Conservation (phyloP, 1,139 yeast genomes). For the Yamadazyma triangularis region DNA sequence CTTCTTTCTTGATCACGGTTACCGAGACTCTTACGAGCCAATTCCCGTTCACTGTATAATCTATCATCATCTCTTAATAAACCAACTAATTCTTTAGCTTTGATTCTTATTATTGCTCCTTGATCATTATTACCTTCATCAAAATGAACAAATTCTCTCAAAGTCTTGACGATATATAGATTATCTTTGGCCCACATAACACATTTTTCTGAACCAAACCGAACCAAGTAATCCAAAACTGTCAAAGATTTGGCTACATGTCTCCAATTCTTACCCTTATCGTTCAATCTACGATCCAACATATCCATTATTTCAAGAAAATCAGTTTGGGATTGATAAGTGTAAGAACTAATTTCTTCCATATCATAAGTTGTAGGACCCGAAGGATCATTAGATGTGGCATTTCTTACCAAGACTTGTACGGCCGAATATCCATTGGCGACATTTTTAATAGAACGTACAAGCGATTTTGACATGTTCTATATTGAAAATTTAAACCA, state of each 20-base stretch:
- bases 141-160: conserved; percentile 82
- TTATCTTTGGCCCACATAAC: conserved; percentile 94
- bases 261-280: conserved; percentile 97
- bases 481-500: too few species aligned
- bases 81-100: conserved; percentile 85
- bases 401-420: conserved; percentile 86
- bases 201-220: conserved; percentile 86
- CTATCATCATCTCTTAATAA: conserved; percentile 82
- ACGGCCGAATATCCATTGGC: conserved; percentile 88
- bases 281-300: conserved; percentile 89
- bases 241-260: conserved; percentile 92
- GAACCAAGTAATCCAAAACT: conserved; percentile 80
- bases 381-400: conserved; percentile 84
- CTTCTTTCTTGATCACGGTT: conserved; percentile 5
- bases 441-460: conserved; percentile 87
- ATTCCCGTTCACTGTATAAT: conserved; percentile 64
- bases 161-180: conserved; percentile 81
- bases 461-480: conserved; percentile 70
- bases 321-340: conserved; percentile 69
- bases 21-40: conserved; percentile 26
- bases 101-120: conserved; percentile 84
- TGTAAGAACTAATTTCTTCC: conserved; percentile 77
- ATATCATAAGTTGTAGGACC: conserved; percentile 82
- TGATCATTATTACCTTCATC: conserved; percentile 83
- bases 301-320: conserved; percentile 93